Base-by-base conservation (phyloP, 441 rosid genomes). In the Syzygium malaccense region DNA sequence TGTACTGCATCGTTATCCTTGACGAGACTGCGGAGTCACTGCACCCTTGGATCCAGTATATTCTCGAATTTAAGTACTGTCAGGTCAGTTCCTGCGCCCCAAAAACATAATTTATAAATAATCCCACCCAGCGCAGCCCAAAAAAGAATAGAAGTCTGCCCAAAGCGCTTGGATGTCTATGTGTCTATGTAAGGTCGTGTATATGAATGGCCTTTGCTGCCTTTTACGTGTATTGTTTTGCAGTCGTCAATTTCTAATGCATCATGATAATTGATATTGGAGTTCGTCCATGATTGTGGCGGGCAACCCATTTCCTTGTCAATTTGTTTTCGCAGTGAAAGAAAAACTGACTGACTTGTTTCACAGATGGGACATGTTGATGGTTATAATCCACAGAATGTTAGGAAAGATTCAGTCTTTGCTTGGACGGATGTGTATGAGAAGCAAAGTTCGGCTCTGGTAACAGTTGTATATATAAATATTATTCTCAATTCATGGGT, bases 351-450 rank as follows among this genome's bases (percentile, higher is more conserved):
- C 71, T 26, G 15, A 58, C 85, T 87, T 71, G 5, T 90, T 90
- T 53, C 92, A 92, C 94, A 96, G 97, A 95, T 94, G 93, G 99
- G 95, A 58, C 98, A 95, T 53, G 90, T 90, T 85, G 98, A 97
- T 57, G 98, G 97, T 80, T 92, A 89, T 92, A 95, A 96, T 91
- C 93, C 92, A 85, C 96, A 92, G 64, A 93, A 88, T 91, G 86
- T 88, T 48, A 92, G 91, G 83, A 97, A 94, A 91, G 99, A 96
- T 88, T 66, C 87, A 23, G 91, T 94, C 91, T 94, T 96, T 88
- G 83, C 94, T 86, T 97, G 99, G 99, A 92, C 99, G 85, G 92
- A 96, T 92, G 97, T 94, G 49, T 91, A 89, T 87, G 96, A 92
- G 89, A 92, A 93, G 84, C 94, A 93, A 33, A 88, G 85, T 41